Evolutionary conservation across 2,329 filamentous ascomycete species (phyloP), one percentile per base, ranked within the genome.

Genomic region (Beauveria sp.): DNA sequence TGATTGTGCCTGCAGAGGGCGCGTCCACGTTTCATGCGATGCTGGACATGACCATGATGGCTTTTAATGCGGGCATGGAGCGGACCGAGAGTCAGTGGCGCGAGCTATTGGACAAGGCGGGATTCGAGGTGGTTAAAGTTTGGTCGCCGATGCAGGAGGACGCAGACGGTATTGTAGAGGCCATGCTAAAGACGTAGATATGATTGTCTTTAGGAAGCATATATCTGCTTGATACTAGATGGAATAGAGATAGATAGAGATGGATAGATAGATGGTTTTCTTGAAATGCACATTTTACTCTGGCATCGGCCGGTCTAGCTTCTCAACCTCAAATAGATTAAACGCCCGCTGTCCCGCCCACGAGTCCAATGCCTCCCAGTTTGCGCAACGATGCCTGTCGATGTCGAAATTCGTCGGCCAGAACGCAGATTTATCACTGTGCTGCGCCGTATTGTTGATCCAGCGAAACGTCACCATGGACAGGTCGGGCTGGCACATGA

Each of bases 11-110:
- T 5, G 62, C 64, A 16, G 46, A 46, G n/a, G 45, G 63, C n/a
- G 64, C 67, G 2, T 59, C 64, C 60, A 43, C 18, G 50, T 62
- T 24, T 50, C 64, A 8, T 64, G 67, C 9, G 48, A 58, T 46
- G 20, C 62, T 67, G n/a, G 69, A 69, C 54, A 57, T 70, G 26
- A 64, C 65, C 22, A 68, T 70, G 66, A 67, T 70, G 66, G 50
- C 62, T 8, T 57, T 50, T 40, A 65, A 68, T 24, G 58, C 62
- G 3, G 65, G 63, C 5, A 54, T 64, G 50, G 69, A 70, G 59
- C 55, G 67, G 3, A 66, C 63, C 5, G 64, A 65, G 48, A 49
- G 8, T 3, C 62, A 66, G 26, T 69, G 68, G 68, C 57, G 38
- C 26, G 52, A 48, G 9, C 50, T 69, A 18, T 58, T 70, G 10